These are phyloP conservation scores for Rhodotorula graminis DNA, from an alignment of 768 basidiomycete genomes.

Conservation along the genomic window DNA sequence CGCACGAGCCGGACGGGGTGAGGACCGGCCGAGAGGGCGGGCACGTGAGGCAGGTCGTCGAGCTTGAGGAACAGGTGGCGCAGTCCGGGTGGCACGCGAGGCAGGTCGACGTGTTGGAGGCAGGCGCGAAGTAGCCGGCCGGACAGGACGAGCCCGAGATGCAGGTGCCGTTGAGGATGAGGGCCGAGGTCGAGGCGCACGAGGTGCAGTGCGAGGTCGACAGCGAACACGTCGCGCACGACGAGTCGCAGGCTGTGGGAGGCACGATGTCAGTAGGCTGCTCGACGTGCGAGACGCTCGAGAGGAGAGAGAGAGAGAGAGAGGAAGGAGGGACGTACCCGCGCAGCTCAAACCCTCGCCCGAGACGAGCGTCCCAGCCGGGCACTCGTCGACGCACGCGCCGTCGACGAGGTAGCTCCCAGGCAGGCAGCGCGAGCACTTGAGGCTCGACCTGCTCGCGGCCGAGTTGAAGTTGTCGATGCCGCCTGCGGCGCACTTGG, in stretches of 20 bases:
- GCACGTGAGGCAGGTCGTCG: conserved; percentile 37
- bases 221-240: conserved; percentile 67
- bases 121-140: conserved; percentile 62
- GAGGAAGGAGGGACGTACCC: conserved; percentile 51
- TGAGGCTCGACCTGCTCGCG: conserved; percentile 61
- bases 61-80: conserved; percentile 47
- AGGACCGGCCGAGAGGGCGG: conserved; percentile 39
- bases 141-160: conserved; percentile 62
- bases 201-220: conserved; percentile 67
- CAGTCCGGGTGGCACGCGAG: conserved; percentile 80
- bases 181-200: conserved; percentile 56
- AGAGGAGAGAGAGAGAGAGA: too few relatives aligned
- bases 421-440: conserved; percentile 73
- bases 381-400: conserved; percentile 65
- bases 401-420: conserved; percentile 69
- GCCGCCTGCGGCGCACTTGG: conserved; percentile 72
- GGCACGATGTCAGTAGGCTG: not conserved
- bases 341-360: conserved; percentile 67
- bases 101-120: conserved; percentile 55
- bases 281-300: too few relatives aligned
- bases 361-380: conserved; percentile 65
- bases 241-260: conserved; percentile 62
- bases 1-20: conserved; percentile 19
- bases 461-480: conserved; percentile 66
- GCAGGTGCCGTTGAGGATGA: conserved; percentile 69